Percentiles rank a stretch among this genome's conserved stretches.
phyloP scores from a whole-genome alignment of 2,329 filamentous ascomycete species.

The Zymoseptoria ardabiliae region DNA sequence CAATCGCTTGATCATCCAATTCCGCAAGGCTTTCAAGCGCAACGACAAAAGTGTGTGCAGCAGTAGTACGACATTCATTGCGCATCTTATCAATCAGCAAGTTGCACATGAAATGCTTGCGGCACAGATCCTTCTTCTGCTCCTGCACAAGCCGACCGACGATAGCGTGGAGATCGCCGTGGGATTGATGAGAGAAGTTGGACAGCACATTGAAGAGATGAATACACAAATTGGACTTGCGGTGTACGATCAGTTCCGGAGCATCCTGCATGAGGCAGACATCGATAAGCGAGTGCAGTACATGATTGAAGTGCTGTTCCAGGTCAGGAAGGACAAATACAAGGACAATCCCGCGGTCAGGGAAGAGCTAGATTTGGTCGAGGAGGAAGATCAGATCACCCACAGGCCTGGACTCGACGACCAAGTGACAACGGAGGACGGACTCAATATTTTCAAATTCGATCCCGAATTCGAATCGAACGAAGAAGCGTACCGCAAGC shows the following conservation, averaged over 20 bases:
- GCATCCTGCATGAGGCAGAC: conserved; percentile 89
- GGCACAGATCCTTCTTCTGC: conserved; percentile 83
- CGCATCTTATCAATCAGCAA: conserved; percentile 92
- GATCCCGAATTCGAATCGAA: conserved; percentile 85
- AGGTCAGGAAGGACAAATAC: conserved; percentile 92
- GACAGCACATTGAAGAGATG: conserved; percentile 93
- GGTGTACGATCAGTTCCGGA: conserved; percentile 93
- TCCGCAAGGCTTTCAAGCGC: conserved; percentile 88
- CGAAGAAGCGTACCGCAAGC: conserved; percentile 79
- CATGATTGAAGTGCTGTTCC: conserved; percentile 96
- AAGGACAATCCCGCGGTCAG: conserved; percentile 87
- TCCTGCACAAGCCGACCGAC: conserved; percentile 91
- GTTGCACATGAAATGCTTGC: conserved; percentile 90
- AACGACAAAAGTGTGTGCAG: conserved; percentile 97
- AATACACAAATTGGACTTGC: conserved; percentile 77
- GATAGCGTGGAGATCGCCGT: conserved; percentile 98
- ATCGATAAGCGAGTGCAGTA: conserved; percentile 99
- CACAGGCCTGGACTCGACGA: conserved; percentile 78
- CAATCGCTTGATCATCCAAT: conserved; percentile 79
- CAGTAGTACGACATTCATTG: conserved; percentile 87
- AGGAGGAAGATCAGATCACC: conserved; percentile 97
- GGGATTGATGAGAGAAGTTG: conserved; percentile 83
- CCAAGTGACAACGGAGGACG: conserved; percentile 75
- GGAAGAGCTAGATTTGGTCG: conserved; percentile 89
- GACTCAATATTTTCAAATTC: conserved; percentile 91